Evolutionary conservation across 148 eudicot genomes (phyloP).

Genomic region (Vaccinium vitisidaea): DNA sequence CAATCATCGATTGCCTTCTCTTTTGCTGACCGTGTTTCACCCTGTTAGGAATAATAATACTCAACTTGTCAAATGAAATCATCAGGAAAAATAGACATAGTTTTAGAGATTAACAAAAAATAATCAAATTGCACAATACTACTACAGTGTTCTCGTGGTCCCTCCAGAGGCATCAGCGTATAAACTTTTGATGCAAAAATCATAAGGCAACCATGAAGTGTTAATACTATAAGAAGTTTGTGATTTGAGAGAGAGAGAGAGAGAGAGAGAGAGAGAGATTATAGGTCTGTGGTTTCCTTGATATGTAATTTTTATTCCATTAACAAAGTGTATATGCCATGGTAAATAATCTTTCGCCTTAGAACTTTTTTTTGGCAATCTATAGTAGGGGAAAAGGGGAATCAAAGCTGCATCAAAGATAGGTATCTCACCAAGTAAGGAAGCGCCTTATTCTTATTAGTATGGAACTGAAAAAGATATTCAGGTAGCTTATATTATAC

Average conservation of each 20-base stretch:
- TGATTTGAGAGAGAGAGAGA: too few species aligned
- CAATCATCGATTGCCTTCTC: conserved; percentile 47
- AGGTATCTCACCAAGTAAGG: neutral
- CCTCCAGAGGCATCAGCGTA: neutral
- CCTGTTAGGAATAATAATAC: conserved; percentile 12
- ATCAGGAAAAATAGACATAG: neutral
- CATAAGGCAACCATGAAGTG: neutral
- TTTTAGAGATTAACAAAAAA: neutral
- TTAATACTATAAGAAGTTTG: neutral
- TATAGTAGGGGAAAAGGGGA: too few species aligned
- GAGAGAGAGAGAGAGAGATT: too few species aligned
- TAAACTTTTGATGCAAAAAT: neutral
- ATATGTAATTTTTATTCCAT: neutral
- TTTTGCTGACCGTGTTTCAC: conserved; percentile 27
- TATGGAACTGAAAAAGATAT: neutral
- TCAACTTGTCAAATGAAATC: neutral
- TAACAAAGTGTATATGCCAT: neutral
- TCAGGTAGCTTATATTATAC: neutral
- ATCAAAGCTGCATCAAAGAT: neutral
- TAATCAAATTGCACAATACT: neutral
- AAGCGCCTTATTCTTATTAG: neutral
- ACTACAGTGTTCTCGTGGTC: conserved; percentile 1
- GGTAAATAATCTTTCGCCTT: neutral
- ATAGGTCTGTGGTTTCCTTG: neutral
- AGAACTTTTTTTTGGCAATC: too few species aligned